phyloP scores from a whole-genome alignment of 768 basidiomycete genomes.

The Tylopilus vinaceipallidus region DNA sequence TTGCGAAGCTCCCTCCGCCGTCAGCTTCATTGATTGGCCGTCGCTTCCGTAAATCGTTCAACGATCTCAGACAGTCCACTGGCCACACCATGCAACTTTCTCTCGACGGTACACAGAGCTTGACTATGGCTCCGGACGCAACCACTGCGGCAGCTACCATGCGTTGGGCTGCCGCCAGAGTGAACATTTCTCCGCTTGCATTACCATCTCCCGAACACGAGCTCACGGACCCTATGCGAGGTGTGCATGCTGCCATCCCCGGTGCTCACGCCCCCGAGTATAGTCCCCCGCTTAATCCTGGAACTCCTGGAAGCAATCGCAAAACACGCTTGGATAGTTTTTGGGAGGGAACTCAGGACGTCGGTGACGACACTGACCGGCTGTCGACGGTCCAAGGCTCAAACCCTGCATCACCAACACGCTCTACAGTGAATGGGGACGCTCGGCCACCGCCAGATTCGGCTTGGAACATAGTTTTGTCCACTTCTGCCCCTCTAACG shows the following conservation, averaged over 20 bases:
- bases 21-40: constrained; percentile 33
- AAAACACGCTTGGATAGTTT: constrained; percentile 64
- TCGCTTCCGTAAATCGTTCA: constrained; percentile 47
- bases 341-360: constrained; percentile 75
- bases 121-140: constrained; percentile 46
- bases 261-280: constrained; percentile 47
- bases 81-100: constrained; percentile 27
- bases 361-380: constrained; percentile 38
- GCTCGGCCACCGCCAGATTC: constrained; percentile 4
- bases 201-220: constrained; percentile 91
- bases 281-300: constrained; percentile 35
- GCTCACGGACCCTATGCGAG: constrained; percentile 86
- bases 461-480: constrained; percentile 4
- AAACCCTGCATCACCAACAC: constrained; percentile 22
- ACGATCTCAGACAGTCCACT: constrained; percentile 38
- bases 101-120: constrained; percentile 28
- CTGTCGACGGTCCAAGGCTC: constrained; percentile 26
- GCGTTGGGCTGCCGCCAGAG: constrained; percentile 80
- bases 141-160: constrained; percentile 76
- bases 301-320: constrained; percentile 49
- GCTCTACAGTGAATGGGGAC: constrained; percentile 6
- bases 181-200: constrained; percentile 82
- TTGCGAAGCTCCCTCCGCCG: constrained; percentile 25
- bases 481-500: constrained; percentile 18
- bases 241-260: constrained; percentile 63